A percentile compares a stretch with the other conserved stretches of the same genome.
Conservation (phyloP, 208 protist species). For the Lotmaria passim region DNA sequence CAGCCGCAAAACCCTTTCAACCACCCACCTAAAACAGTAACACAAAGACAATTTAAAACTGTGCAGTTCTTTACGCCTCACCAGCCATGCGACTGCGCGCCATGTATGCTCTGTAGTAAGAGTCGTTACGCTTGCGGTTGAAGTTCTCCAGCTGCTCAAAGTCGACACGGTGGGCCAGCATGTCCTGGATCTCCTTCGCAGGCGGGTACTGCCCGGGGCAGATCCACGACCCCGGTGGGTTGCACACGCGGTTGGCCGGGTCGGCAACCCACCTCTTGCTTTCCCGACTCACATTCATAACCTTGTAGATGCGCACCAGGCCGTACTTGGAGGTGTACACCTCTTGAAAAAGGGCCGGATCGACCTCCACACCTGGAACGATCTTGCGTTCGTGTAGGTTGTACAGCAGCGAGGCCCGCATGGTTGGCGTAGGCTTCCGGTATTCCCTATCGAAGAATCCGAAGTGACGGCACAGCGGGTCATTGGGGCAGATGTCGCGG, state of each 20-base stretch:
- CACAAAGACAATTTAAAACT: no score
- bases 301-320: conserved; percentile 97
- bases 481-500: conserved; percentile 68
- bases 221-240: conserved; percentile 60
- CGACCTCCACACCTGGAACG: background rate
- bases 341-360: conserved; percentile 63
- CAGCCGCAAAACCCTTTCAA: no score
- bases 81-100: no score
- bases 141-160: conserved; percentile 63
- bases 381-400: conserved; percentile 42
- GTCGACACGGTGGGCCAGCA: conserved; percentile 60
- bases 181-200: conserved; percentile 65
- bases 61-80: no score
- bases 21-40: no score
- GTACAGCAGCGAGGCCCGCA: conserved; percentile 63
- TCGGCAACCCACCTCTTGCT: conserved; percentile 67
- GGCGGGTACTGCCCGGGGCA: conserved; percentile 80
- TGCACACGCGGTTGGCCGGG: conserved; percentile 54
- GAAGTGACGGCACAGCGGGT: conserved; percentile 59
- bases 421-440: conserved; percentile 42
- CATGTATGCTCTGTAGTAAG: conserved; percentile 20
- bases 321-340: conserved; percentile 95
- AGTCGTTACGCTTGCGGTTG: conserved; percentile 42
- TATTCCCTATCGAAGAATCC: conserved; percentile 40
- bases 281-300: conserved; percentile 81